Conservation (phyloP, 2,329 filamentous ascomycete species). For the Fusarium dlaminii region DNA sequence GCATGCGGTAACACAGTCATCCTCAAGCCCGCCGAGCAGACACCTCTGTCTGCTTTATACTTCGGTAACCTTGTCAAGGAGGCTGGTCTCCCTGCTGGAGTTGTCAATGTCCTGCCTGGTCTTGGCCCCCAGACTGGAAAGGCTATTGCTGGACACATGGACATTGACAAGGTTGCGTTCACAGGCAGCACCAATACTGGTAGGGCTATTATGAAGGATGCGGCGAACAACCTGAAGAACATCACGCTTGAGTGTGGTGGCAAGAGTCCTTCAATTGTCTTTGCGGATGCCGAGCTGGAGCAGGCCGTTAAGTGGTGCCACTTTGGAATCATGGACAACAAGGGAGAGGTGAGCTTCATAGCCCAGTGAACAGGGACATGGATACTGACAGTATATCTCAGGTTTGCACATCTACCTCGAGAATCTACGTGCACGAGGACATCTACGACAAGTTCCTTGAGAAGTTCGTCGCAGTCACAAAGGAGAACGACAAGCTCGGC, state of each 20-base stretch:
- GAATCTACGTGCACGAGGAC: conserved; percentile 67
- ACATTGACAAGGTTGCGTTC: conserved; percentile 76
- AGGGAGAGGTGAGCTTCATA: conserved; percentile 58
- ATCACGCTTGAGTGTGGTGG: conserved; percentile 68
- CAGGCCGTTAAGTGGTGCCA: conserved; percentile 65
- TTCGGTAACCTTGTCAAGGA: conserved; percentile 72
- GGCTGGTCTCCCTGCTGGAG: conserved; percentile 77
- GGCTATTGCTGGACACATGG: conserved; percentile 69
- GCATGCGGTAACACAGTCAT: conserved; percentile 68
- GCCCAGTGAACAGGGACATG: fast-evolving
- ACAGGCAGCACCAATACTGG: conserved; percentile 75
- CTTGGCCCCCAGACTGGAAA: conserved; percentile 70
- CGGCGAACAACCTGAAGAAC: conserved; percentile 66
- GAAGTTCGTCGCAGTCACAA: conserved; percentile 59
- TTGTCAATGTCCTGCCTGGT: conserved; percentile 77
- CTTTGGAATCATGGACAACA: conserved; percentile 59
- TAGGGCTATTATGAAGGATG: conserved; percentile 74
- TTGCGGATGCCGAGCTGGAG: conserved; percentile 67
- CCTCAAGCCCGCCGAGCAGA: conserved; percentile 68
- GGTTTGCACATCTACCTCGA: conserved; percentile 65
- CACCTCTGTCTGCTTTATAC: conserved; percentile 66
- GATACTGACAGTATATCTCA: conserved; percentile 43
- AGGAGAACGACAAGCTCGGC: conserved; percentile 64
- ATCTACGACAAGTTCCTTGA: conserved; percentile 68
- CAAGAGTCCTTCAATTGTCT: conserved; percentile 66